These are phyloP conservation scores for Lentinula aciculospora DNA, from an alignment of 768 basidiomycete genomes.

Conservation along the genomic window DNA sequence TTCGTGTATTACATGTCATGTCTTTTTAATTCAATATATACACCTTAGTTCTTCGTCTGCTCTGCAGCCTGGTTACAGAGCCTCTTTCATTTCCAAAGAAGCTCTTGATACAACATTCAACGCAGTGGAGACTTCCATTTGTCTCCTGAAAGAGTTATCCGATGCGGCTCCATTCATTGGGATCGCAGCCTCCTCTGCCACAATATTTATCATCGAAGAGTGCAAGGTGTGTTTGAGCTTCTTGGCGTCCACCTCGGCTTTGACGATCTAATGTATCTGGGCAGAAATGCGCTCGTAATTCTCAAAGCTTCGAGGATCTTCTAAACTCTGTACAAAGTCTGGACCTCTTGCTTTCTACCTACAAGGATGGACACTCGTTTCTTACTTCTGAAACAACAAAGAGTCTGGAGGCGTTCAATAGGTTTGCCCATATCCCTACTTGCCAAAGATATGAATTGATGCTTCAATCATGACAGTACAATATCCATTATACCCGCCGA, in stretches of 20 bases:
- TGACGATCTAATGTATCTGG: background rate
- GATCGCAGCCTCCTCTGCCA: background rate
- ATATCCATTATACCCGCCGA: background rate
- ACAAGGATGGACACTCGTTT: background rate
- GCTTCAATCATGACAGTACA: background rate
- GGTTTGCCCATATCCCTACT: background rate
- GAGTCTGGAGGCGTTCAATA: background rate
- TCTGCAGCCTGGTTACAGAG: background rate
- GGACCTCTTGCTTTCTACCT: background rate
- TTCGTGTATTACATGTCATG: too few species aligned
- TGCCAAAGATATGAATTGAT: background rate
- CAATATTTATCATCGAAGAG: background rate
- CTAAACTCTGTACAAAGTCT: background rate
- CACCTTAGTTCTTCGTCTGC: background rate
- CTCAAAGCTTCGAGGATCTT: background rate
- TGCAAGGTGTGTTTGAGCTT: background rate
- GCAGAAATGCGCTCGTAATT: background rate
- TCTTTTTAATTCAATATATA: too few species aligned
- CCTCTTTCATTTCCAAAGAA: background rate
- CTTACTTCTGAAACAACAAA: background rate
- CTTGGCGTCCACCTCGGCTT: too few species aligned
- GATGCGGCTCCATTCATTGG: background rate
- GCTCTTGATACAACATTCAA: background rate
- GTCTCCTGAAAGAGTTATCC: background rate
- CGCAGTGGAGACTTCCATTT: background rate